These are phyloP conservation scores for Thermothelomyces thermophilus DNA, from an alignment of 2,329 filamentous ascomycete species.

Conservation along the genomic window DNA sequence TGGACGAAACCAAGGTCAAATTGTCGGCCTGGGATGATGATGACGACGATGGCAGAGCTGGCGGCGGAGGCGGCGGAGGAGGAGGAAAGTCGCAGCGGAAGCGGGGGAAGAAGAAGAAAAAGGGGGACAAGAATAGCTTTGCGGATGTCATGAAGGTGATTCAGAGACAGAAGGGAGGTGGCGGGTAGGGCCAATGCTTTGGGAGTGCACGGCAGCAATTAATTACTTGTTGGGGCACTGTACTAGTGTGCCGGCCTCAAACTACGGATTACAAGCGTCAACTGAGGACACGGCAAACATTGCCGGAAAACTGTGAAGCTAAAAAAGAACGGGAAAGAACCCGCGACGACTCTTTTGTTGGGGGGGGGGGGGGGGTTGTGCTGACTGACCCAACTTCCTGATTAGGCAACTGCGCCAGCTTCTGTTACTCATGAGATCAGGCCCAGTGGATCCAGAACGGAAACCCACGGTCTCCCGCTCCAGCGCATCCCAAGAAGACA, in stretches of 20 bases:
- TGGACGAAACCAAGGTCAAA: conserved; percentile 61
- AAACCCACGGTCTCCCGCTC: conserved; percentile 1
- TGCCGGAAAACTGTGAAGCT: too few species aligned
- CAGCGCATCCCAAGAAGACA: not conserved
- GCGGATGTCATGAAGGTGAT: conserved; percentile 75
- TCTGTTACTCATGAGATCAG: conserved; percentile 5
- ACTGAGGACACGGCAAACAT: too few species aligned
- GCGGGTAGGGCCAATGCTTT: too few species aligned
- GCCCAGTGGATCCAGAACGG: conserved; percentile 6
- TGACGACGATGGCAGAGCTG: conserved; percentile 42
- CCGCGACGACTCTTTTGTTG: too few species aligned
- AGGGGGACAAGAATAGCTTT: conserved; percentile 71
- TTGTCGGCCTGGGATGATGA: conserved; percentile 54
- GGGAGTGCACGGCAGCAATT: too few species aligned
- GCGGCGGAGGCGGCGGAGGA: conserved; percentile 37
- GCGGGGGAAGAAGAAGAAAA: conserved; percentile 66
- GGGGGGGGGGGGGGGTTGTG: not conserved
- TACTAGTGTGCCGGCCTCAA: too few species aligned
- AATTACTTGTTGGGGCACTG: too few species aligned
- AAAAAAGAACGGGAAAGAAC: too few species aligned
- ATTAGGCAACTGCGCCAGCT: conserved; percentile 12
- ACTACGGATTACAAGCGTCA: too few species aligned
- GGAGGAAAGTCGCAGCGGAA: conserved; percentile 55
- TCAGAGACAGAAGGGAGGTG: conserved; percentile 53
- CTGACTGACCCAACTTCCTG: conserved; percentile 14